These are phyloP conservation scores for Collybia sp. DNA, from an alignment of 768 basidiomycete species.

Conservation along the genomic window DNA sequence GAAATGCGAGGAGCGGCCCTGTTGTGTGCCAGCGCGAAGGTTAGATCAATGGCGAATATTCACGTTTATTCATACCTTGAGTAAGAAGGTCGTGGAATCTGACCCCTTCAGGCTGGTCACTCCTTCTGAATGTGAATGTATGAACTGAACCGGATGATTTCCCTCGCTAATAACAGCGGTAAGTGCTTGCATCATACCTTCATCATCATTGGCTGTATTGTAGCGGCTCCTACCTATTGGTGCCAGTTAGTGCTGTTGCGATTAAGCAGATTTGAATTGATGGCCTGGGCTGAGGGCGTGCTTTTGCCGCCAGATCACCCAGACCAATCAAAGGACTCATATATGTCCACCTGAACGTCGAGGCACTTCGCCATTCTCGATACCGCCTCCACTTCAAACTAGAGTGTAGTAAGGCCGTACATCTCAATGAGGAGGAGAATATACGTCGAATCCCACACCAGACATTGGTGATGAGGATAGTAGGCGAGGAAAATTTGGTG, in stretches of 20 bases:
- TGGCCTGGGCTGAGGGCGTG: conserved; percentile 17
- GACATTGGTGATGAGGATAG: too few relatives aligned
- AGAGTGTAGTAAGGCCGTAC: too few relatives aligned
- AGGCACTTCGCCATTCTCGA: conserved; percentile 24
- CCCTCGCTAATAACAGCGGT: neutral
- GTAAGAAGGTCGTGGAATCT: conserved; percentile 20
- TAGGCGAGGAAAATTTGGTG: too few relatives aligned
- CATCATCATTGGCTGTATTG: too few relatives aligned
- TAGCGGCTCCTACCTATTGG: too few relatives aligned
- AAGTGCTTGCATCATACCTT: conserved; percentile 15
- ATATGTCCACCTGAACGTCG: conserved; percentile 35
- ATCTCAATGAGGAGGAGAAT: too few relatives aligned
- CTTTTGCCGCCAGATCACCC: conserved; percentile 23
- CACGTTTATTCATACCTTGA: conserved; percentile 14
- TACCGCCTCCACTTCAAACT: conserved; percentile 19
- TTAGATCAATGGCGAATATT: neutral
- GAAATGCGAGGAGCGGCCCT: conserved; percentile 28
- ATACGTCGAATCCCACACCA: too few relatives aligned
- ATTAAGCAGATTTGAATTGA: too few relatives aligned
- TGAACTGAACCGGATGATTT: conserved; percentile 8
- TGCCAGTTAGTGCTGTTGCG: too few relatives aligned
- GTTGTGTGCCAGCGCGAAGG: conserved; percentile 1
- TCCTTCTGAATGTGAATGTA: conserved; percentile 24
- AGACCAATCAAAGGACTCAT: conserved; percentile 38
- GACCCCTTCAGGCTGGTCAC: conserved; percentile 22